A percentile compares a stretch with the other conserved stretches of the same genome.
Evolutionary conservation across 768 basidiomycete genomes (phyloP).

Genomic region (Lactifluus pinguis): DNA sequence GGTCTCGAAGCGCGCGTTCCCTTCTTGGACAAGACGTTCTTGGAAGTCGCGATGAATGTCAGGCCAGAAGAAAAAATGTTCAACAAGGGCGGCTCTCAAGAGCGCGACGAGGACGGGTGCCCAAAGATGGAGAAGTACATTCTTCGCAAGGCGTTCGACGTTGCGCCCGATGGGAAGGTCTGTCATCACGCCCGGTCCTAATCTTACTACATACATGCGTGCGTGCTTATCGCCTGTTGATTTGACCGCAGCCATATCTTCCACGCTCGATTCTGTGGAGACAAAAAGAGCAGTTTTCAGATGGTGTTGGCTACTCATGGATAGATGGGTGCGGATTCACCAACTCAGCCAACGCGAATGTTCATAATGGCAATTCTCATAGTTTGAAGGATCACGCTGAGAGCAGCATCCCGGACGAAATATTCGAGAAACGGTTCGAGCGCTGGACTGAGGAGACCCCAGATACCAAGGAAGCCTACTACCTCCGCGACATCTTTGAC

Average conservation of each 20-base stretch:
- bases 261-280: slow-evolving; percentile 94
- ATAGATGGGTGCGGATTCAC: slow-evolving; percentile 68
- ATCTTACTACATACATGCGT: background rate
- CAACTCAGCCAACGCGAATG: background rate
- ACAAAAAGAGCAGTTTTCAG: slow-evolving; percentile 99
- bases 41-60: slow-evolving; percentile 88
- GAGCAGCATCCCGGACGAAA: slow-evolving; percentile 67
- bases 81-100: slow-evolving; percentile 64
- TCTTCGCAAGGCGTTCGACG: slow-evolving; percentile 91
- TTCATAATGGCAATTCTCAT: background rate
- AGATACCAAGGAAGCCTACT: slow-evolving; percentile 95
- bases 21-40: slow-evolving; percentile 94
- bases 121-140: slow-evolving; percentile 99
- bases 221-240: background rate
- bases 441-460: slow-evolving; percentile 77
- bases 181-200: background rate
- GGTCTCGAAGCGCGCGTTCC: slow-evolving; percentile 97
- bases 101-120: slow-evolving; percentile 73
- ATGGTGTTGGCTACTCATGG: slow-evolving; percentile 98
- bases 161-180: slow-evolving; percentile 68
- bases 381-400: slow-evolving; percentile 89
- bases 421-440: slow-evolving; percentile 58
- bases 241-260: slow-evolving; percentile 66
- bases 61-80: slow-evolving; percentile 87
- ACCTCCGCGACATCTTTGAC: slow-evolving; percentile 88